phyloP scores from a whole-genome alignment of 768 basidiomycete species.

The Inosperma sp. region DNA sequence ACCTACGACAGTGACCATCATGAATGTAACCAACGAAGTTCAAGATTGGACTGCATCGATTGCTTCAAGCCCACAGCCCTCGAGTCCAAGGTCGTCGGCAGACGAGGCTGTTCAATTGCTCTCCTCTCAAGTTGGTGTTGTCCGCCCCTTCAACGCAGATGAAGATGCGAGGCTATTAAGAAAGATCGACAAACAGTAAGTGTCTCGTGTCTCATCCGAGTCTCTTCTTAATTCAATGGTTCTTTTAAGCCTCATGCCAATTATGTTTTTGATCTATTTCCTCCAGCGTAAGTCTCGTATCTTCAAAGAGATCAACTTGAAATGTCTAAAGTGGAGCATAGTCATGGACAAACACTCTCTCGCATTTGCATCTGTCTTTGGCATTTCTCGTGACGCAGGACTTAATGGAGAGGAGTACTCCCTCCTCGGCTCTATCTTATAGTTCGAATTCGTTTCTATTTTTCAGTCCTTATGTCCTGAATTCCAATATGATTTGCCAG shows the following conservation, averaged over 20 bases:
- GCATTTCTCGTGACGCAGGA: slow-evolving; percentile 26
- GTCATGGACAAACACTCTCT: slow-evolving; percentile 35
- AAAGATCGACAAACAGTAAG: slow-evolving; percentile 29
- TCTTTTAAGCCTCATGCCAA: slow-evolving; percentile 26
- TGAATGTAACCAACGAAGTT: too few relatives aligned
- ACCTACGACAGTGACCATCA: too few relatives aligned
- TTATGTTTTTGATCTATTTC: slow-evolving; percentile 30
- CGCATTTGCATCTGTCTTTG: slow-evolving; percentile 32
- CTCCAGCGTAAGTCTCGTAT: slow-evolving; percentile 22
- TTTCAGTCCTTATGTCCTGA: background rate
- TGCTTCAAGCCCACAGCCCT: too few relatives aligned
- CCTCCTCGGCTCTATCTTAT: slow-evolving; percentile 30
- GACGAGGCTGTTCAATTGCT: background rate
- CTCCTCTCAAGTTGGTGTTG: background rate
- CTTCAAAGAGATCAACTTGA: background rate
- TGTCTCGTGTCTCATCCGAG: background rate
- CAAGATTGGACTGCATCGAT: too few relatives aligned
- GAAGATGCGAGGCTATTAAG: slow-evolving; percentile 23
- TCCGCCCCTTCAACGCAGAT: slow-evolving; percentile 16
- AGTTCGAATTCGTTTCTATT: slow-evolving; percentile 16
- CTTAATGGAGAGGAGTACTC: slow-evolving; percentile 33
- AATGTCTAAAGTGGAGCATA: slow-evolving; percentile 4
- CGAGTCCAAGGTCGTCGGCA: too few relatives aligned
- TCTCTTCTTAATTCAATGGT: background rate
- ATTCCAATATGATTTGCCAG: slow-evolving; percentile 13